Evolutionary conservation across 306 rosid genomes (phyloP).

Genomic region (Vigna hirtella): DNA sequence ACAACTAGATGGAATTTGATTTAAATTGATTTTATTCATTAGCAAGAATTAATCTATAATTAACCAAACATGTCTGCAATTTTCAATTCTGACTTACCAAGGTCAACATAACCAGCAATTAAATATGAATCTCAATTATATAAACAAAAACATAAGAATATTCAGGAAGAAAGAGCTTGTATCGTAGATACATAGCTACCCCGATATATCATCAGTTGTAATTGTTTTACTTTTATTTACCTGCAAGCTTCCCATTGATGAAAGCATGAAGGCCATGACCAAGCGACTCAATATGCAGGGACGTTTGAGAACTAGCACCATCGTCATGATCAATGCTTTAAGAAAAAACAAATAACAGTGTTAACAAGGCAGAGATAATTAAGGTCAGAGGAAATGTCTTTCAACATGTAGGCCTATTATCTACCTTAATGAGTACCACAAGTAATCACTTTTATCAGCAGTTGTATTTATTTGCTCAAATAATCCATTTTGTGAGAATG

Average conservation of each 20-base stretch:
- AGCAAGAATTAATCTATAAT: background rate
- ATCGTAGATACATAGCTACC: background rate
- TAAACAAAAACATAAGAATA: background rate
- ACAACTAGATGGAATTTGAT: background rate
- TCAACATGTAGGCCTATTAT: constrained; percentile 38
- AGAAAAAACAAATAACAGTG: constrained; percentile 32
- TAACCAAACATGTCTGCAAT: background rate
- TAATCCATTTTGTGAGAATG: constrained; percentile 70
- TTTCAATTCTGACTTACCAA: background rate
- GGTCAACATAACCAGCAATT: background rate
- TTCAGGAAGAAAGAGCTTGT: background rate
- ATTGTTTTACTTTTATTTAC: constrained; percentile 47
- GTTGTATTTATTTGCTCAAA: constrained; percentile 95
- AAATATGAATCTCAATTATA: constrained; percentile 16
- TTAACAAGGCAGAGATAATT: constrained; percentile 36
- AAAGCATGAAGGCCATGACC: constrained; percentile 90
- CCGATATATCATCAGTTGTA: constrained; percentile 10
- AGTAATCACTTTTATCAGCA: constrained; percentile 93
- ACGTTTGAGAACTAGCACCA: constrained; percentile 62
- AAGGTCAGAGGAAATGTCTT: constrained; percentile 32
- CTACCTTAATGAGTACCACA: constrained; percentile 96
- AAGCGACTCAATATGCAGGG: constrained; percentile 87
- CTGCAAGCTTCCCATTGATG: constrained; percentile 82
- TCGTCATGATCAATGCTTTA: constrained; percentile 63
- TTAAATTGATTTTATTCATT: background rate